Evolutionary conservation across 192 early-diverging fungal genomes (phyloP).

Genomic region (Linnemannia zychae): DNA sequence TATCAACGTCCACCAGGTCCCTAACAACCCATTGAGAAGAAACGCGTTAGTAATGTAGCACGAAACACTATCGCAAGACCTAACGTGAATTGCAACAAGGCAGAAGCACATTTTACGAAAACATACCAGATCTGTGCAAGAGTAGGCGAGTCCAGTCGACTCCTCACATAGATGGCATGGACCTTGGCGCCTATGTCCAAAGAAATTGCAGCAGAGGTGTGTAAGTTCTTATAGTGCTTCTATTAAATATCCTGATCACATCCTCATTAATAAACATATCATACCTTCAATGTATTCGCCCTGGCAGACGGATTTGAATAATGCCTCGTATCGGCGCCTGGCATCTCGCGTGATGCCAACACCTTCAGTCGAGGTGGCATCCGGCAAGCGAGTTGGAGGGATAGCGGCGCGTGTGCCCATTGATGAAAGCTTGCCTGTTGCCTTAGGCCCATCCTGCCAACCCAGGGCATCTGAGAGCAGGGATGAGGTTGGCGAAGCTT

Average conservation of each 20-base stretch:
- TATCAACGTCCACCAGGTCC: constrained; percentile 58
- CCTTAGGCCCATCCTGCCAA: not conserved
- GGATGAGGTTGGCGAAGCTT: not conserved
- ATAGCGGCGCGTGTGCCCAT: constrained; percentile 24
- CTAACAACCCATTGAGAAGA: constrained; percentile 14
- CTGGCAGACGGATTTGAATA: constrained; percentile 30
- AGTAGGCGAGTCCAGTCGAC: constrained; percentile 56
- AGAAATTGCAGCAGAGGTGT: not conserved
- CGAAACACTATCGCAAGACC: not conserved
- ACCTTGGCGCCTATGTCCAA: constrained; percentile 40
- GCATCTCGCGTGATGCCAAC: constrained; percentile 37
- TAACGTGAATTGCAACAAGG: not conserved
- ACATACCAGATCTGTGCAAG: constrained; percentile 59
- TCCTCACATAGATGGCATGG: constrained; percentile 54
- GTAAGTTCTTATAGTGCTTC: not conserved
- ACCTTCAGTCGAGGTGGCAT: constrained; percentile 3
- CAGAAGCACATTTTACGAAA: not conserved
- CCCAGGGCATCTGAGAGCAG: not conserved
- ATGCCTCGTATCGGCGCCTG: constrained; percentile 48
- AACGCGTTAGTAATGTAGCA: not conserved
- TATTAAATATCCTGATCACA: not conserved
- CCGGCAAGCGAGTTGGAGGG: constrained; percentile 20
- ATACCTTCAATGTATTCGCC: constrained; percentile 56
- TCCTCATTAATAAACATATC: not conserved
- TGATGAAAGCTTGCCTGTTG: not conserved